Evolutionary conservation across 2,329 filamentous ascomycete species (phyloP).

Genomic region (Colletotrichum spinosum): DNA sequence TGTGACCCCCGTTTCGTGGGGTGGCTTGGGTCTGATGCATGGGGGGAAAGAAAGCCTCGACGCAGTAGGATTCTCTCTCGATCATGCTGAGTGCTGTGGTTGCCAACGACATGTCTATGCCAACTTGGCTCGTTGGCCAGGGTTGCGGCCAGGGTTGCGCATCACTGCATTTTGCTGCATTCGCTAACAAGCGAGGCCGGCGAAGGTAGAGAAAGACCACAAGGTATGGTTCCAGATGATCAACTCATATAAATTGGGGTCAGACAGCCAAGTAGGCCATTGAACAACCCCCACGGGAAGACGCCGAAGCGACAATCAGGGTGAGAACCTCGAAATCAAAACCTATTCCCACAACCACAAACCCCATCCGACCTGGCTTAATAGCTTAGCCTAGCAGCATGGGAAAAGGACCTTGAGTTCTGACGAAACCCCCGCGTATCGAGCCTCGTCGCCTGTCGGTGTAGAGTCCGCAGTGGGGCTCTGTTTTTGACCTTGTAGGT

Average conservation of each 20-base stretch:
- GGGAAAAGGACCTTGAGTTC: conserved; percentile 17
- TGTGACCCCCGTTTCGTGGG: conserved; percentile 36
- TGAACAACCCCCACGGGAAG: conserved; percentile 13
- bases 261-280: too few relatives aligned
- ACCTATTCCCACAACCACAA: conserved; percentile 26
- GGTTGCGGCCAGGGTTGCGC: conserved; percentile 11
- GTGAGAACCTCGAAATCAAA: conserved; percentile 9
- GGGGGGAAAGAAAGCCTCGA: conserved; percentile 5
- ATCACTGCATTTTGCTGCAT: neutral
- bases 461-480: conserved; percentile 31
- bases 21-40: conserved; percentile 25
- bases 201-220: neutral
- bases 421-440: conserved; percentile 31
- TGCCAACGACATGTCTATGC: conserved; percentile 28
- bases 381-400: conserved; percentile 8
- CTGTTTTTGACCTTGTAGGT: too few relatives aligned
- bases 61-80: conserved; percentile 18
- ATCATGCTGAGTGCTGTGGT: conserved; percentile 8
- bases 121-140: conserved; percentile 4
- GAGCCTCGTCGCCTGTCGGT: conserved; percentile 19
- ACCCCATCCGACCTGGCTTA: neutral
- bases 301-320: conserved; percentile 3
- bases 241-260: too few relatives aligned
- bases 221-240: neutral
- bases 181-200: neutral